Percentiles rank a stretch among this genome's conserved stretches.
Evolutionary conservation across 768 basidiomycete species (phyloP).

Genomic region (Agaricus subrufescens): DNA sequence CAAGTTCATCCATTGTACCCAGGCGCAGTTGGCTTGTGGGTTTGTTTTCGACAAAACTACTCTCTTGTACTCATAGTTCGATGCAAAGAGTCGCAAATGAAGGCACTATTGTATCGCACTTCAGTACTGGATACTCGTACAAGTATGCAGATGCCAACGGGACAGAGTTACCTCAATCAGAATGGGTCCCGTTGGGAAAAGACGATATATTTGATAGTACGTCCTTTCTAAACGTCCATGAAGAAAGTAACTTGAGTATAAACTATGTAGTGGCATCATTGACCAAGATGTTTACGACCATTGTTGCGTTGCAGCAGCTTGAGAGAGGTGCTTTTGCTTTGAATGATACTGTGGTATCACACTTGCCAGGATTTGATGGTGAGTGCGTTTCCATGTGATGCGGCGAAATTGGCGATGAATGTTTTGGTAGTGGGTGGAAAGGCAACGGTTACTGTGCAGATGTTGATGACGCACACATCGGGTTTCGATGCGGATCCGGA

Average conservation of each 20-base stretch:
- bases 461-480: constrained; percentile 24
- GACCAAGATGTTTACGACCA: constrained; percentile 24
- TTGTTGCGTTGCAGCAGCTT: constrained; percentile 22
- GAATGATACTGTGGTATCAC: constrained; percentile 17
- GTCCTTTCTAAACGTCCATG: not conserved
- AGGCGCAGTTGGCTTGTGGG: constrained; percentile 22
- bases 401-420: not conserved
- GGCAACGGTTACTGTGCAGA: constrained; percentile 20
- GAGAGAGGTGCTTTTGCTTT: constrained; percentile 17
- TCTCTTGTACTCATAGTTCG: not conserved
- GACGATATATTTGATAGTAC: constrained; percentile 23
- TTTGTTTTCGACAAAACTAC: not conserved
- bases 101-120: constrained; percentile 21
- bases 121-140: constrained; percentile 18
- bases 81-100: constrained; percentile 17
- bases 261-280: constrained; percentile 22
- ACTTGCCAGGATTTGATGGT: constrained; percentile 23
- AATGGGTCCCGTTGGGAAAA: constrained; percentile 15
- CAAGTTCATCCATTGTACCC: constrained; percentile 21
- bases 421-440: constrained; percentile 18
- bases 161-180: constrained; percentile 12
- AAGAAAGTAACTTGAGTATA: not conserved
- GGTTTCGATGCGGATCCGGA: constrained; percentile 23
- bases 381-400: not conserved
- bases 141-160: constrained; percentile 21